Conservation (phyloP, 2,329 filamentous ascomycete species). For the Fusarium hainanense region DNA sequence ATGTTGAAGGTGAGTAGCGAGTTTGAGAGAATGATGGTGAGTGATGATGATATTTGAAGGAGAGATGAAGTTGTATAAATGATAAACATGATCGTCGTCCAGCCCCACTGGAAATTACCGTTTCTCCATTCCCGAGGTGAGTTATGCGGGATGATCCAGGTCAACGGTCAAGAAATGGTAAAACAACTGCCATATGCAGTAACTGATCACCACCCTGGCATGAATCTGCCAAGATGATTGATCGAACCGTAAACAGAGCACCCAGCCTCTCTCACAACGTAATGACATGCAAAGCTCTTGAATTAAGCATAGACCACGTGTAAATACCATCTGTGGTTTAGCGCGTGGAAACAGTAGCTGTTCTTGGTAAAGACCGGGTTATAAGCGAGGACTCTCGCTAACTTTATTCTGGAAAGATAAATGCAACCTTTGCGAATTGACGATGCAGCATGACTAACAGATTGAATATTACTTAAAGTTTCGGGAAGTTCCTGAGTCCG, state of each 20-base stretch:
- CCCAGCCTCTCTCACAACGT: not conserved
- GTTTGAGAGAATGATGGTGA: not conserved
- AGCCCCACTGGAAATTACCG: not conserved
- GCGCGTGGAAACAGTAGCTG: not conserved
- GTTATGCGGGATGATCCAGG: not conserved
- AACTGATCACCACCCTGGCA: not conserved
- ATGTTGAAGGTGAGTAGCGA: not conserved
- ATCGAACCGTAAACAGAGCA: not conserved
- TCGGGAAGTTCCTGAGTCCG: not conserved
- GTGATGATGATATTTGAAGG: not conserved
- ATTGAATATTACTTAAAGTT: not conserved
- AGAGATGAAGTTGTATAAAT: not conserved
- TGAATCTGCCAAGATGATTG: not conserved
- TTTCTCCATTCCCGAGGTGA: not conserved
- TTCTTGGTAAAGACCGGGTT: not conserved
- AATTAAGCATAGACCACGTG: not conserved
- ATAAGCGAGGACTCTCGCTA: not conserved
- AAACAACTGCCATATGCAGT: not conserved
- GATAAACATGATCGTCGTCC: not conserved
- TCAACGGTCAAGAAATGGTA: not conserved
- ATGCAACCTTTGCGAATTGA: not conserved
- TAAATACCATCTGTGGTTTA: not conserved
- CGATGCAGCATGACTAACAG: not conserved
- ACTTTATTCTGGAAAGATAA: not conserved
- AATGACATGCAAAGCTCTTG: not conserved